phyloP scores from a whole-genome alignment of 352 stramenopile species.

The Phytophthora aleatoria region DNA sequence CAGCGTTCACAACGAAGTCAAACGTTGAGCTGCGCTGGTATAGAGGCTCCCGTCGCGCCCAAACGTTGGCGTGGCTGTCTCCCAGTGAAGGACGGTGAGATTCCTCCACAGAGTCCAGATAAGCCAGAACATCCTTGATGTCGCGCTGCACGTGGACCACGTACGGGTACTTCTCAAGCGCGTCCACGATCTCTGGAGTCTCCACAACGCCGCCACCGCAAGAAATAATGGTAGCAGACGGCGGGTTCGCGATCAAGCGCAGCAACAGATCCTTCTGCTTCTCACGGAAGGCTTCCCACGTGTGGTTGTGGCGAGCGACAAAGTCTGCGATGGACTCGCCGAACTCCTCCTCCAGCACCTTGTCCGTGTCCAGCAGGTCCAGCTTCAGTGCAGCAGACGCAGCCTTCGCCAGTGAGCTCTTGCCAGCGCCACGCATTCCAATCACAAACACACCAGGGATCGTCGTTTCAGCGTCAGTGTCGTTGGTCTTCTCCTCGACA shows the following conservation, averaged over 20 bases:
- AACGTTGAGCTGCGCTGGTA: constrained; percentile 59
- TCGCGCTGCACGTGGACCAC: constrained; percentile 74
- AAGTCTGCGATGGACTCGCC: constrained; percentile 73
- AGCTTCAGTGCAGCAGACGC: constrained; percentile 55
- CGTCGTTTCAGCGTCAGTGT: constrained; percentile 8
- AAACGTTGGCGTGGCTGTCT: constrained; percentile 64
- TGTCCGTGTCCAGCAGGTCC: constrained; percentile 79
- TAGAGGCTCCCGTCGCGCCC: constrained; percentile 56
- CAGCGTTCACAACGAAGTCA: constrained; percentile 66
- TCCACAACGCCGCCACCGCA: constrained; percentile 88
- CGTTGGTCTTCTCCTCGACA: constrained; percentile 28
- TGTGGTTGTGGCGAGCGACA: constrained; percentile 60
- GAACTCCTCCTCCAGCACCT: constrained; percentile 68
- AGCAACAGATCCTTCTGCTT: constrained; percentile 66
- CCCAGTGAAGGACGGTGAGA: constrained; percentile 63
- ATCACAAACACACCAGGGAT: constrained; percentile 78
- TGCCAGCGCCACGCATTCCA: constrained; percentile 88
- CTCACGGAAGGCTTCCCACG: constrained; percentile 81
- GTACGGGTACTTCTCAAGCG: constrained; percentile 66
- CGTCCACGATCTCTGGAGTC: constrained; percentile 60
- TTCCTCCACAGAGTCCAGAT: constrained; percentile 54
- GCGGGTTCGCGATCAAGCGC: constrained; percentile 60
- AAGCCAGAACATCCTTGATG: constrained; percentile 73
- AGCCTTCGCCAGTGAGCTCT: constrained; percentile 75
- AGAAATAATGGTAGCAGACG: constrained; percentile 74